Evolutionary conservation across 345 rosid genomes (phyloP), one percentile per base, ranked within the genome.

Genomic region (Pistacia vera): DNA sequence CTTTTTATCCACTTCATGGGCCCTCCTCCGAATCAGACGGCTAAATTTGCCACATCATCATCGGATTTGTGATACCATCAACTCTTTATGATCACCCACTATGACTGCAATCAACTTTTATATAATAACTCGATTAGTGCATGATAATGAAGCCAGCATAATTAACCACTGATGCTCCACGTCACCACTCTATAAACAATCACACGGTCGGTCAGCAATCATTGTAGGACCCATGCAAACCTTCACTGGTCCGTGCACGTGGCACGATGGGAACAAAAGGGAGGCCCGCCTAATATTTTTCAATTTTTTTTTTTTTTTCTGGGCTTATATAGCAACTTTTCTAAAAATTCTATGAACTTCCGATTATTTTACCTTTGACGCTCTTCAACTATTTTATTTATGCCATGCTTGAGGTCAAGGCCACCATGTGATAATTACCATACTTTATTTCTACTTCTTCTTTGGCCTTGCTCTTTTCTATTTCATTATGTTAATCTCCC

Each of bases 141-240:
- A n/a, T 41, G 74, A 57, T 70, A 73, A 78, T 44, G 78, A 81
- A 71, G 44, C 75, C 71, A 78, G 60, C 79, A 35, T 61, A 66
- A 58, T 77, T 59, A 75, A 73, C 66, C 72, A 65, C 72, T 16
- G 63, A 46, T n/a, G 20, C 66, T 77, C 83, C 81, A 79, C 84
- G 33, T 83, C 84, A 80, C 68, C 67, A 16, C 58, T 1, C 2
- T 33, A 59, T 81, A 86, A 85, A 86, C 68, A 84, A 80, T 79
- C 87, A 57, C 28, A 66, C 75, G 86, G 94, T 84, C 91, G 89
- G 88, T 81, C 60, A 60, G 58, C 81, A 77, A 84, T 79, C 87
- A 81, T 72, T 68, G 33, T 13, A 60, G 79, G 76, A 55, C 73
- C 87, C 80, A 44, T 35, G 13, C 22, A 4, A 5, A 20, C 70